Evolutionary conservation across 805 yeast genomes (phyloP), one percentile per base, ranked within the genome.

Genomic region (Nakazawaea wickerhamii): DNA sequence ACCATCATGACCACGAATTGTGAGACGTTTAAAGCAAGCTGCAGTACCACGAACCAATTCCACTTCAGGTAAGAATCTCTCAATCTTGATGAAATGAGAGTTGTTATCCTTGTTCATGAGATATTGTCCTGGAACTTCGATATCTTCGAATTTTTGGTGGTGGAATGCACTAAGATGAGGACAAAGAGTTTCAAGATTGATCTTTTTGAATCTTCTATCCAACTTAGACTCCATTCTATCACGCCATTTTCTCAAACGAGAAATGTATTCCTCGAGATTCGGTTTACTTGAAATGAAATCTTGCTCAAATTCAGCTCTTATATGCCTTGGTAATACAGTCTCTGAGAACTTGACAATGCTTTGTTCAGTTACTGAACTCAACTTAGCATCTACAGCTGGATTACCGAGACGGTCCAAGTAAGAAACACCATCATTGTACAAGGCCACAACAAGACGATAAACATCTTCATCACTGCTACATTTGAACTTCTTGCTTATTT

Each of bases 141-240:
- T 87, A 38, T 93, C 99, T 60, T 93, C 99, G 58, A 93, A 93
- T 63, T 89, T 91, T 60, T 93, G 98, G 60, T 93, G 96, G 63
- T 93, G 99, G 77, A 95, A 93, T 58, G 90, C 96, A 58, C 95
- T 84, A 60, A 93, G 70, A 53, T 91, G 98, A 13, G 98, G 96
- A 55, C 97, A 89, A 48, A 93, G 71, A 44, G 89, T 79, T 63
- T 93, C 99, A 48, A 93, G 64, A 52, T 89, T 84, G 38, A 89
- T 84, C 52, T 78, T 77, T 22, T 81, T 76, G 44, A 88, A 82
- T 45, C 95, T 75, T 50, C 95, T 73, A 59, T 93, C 98, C 47
- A 93, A 71, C 57, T 86, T 89, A 53, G 86, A 95, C 59, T 93
- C 98, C 46, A 93, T 68, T 35, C 96, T 71, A 51, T 89, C 90